Percentiles rank a stretch among this genome's conserved stretches.
phyloP scores from a whole-genome alignment of 225 moss, liverwort and hornwort genomes.

The Physcomitrium patens region DNA sequence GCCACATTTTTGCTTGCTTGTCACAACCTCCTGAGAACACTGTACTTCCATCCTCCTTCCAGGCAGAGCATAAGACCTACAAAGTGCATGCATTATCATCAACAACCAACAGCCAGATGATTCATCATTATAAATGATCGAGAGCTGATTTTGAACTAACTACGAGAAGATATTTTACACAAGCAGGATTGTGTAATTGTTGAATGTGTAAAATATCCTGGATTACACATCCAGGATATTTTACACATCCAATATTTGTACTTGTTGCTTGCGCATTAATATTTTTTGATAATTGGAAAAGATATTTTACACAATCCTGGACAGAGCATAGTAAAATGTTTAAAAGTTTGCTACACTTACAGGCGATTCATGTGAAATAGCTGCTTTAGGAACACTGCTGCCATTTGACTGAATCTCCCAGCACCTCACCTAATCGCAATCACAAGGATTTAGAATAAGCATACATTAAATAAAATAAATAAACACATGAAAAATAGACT shows the following conservation, averaged over 20 bases:
- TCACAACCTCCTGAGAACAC: constrained; percentile 98
- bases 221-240: too few species aligned
- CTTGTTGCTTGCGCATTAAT: too few species aligned
- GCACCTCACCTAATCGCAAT: constrained; percentile 67
- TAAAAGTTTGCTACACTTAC: constrained; percentile 50
- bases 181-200: too few species aligned
- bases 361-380: constrained; percentile 92
- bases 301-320: neutral
- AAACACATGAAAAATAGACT: constrained; percentile 1
- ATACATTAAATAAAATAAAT: neutral
- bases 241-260: too few species aligned
- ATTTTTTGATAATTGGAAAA: too few species aligned
- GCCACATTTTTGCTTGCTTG: constrained; percentile 99
- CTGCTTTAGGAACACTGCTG: constrained; percentile 94
- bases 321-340: neutral
- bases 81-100: constrained; percentile 20
- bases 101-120: neutral
- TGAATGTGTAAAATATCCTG: too few species aligned
- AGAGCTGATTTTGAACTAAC: neutral
- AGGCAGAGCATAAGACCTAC: constrained; percentile 93
- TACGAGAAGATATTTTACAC: constrained; percentile 3
- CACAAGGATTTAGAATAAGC: neutral
- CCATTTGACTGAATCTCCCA: constrained; percentile 98
- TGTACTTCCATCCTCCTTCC: constrained; percentile 97
- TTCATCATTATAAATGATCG: neutral